phyloP scores from a whole-genome alignment of 768 basidiomycete genomes.

The Leccinellum luteum region DNA sequence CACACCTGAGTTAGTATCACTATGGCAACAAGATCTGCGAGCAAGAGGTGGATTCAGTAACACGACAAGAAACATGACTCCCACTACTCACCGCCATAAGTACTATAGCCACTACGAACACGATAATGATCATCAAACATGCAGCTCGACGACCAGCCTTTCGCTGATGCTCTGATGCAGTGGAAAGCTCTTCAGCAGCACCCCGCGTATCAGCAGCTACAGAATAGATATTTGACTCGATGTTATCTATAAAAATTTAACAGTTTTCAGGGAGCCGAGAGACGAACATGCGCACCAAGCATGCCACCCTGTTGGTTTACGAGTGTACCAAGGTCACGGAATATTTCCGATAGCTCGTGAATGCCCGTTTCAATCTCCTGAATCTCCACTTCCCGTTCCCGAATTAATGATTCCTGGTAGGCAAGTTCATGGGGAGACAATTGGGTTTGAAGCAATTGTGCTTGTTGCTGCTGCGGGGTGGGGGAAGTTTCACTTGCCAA shows the following conservation, averaged over 20 bases:
- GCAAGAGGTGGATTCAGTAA: neutral
- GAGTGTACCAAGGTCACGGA: constrained; percentile 91
- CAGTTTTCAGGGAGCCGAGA: neutral
- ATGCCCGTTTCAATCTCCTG: constrained; percentile 96
- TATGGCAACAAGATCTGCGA: constrained; percentile 27
- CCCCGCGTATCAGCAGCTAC: constrained; percentile 79
- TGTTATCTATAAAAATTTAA: constrained; percentile 64
- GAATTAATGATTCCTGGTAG: constrained; percentile 84
- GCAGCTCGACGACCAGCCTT: constrained; percentile 89
- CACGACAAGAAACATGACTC: neutral
- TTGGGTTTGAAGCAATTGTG: constrained; percentile 65
- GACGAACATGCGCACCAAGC: constrained; percentile 64
- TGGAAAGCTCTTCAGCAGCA: constrained; percentile 82
- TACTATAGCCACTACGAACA: constrained; percentile 84
- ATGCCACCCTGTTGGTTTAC: constrained; percentile 93
- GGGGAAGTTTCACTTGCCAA: constrained; percentile 35
- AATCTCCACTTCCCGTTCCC: constrained; percentile 90
- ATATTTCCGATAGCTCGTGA: constrained; percentile 94
- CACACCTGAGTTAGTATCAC: neutral
- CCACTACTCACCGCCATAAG: constrained; percentile 79
- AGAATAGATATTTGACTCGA: constrained; percentile 89
- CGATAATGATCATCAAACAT: constrained; percentile 85
- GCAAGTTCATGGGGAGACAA: constrained; percentile 91
- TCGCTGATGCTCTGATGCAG: constrained; percentile 91
- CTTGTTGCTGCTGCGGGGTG: constrained; percentile 62